Conservation (phyloP, 495 filamentous ascomycete genomes). For the Pseudotulostoma volvatum region DNA sequence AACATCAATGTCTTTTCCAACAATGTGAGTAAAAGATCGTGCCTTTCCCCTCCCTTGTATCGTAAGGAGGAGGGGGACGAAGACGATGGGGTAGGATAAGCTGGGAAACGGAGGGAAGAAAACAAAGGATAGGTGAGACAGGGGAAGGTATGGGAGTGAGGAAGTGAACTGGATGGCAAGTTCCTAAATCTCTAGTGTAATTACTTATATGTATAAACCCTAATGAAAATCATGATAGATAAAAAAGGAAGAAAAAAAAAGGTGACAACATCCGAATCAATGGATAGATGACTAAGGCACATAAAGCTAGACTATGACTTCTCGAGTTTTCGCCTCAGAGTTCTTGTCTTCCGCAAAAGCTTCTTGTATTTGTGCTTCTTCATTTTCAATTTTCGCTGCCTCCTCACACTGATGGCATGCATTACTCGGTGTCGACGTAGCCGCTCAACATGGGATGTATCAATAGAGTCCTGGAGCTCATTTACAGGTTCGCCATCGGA, state of each 20-base stretch:
- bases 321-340: constrained; percentile 74
- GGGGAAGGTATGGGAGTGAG: no score
- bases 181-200: constrained; percentile 2
- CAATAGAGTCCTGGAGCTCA: constrained; percentile 13
- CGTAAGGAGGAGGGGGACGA: no score
- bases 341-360: constrained; percentile 82
- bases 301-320: constrained; percentile 14
- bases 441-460: constrained; percentile 27
- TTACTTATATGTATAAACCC: background rate
- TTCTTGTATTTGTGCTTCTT: constrained; percentile 99
- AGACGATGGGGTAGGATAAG: no score
- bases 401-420: constrained; percentile 66
- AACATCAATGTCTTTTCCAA: no score
- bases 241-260: no score
- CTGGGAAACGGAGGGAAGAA: no score
- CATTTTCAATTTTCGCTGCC: constrained; percentile 88
- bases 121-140: no score
- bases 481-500: constrained; percentile 3
- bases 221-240: no score
- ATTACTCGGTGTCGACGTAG: constrained; percentile 23
- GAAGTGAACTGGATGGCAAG: background rate
- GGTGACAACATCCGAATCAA: no score
- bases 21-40: no score
- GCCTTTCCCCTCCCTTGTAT: no score
- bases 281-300: no score